These are phyloP conservation scores for Bimuria novae-zelandiae DNA, from an alignment of 2,329 filamentous ascomycete species.

Conservation along the genomic window DNA sequence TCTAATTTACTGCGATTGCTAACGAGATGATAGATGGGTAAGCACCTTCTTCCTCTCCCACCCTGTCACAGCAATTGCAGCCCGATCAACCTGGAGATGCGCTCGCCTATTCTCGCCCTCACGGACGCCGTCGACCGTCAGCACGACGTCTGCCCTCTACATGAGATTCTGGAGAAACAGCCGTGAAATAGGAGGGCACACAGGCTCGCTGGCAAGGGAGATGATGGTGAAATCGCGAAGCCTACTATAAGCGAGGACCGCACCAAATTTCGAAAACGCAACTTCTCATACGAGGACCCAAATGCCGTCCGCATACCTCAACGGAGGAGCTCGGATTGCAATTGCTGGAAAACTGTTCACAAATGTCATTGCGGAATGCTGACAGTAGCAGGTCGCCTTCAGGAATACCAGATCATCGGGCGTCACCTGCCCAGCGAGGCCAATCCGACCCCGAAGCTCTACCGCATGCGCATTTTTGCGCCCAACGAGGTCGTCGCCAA, in stretches of 20 bases:
- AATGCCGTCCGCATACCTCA: background rate
- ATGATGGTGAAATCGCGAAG: background rate
- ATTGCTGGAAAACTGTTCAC: constrained; percentile 30
- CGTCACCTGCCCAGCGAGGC: constrained; percentile 97
- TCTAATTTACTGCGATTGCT: constrained; percentile 18
- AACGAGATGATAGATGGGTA: constrained; percentile 63
- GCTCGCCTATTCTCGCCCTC: background rate
- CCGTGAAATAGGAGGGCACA: background rate
- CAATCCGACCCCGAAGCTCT: constrained; percentile 97
- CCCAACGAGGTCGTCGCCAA: constrained; percentile 98
- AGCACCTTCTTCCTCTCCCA: constrained; percentile 48
- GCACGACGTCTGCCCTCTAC: background rate
- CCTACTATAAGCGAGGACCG: background rate
- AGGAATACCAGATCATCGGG: constrained; percentile 99
- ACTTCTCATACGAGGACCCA: no score
- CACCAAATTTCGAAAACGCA: background rate
- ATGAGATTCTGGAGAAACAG: background rate
- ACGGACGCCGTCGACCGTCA: background rate
- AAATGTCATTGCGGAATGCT: constrained; percentile 22
- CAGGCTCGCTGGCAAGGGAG: background rate
- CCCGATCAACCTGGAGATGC: constrained; percentile 11
- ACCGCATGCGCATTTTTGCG: constrained; percentile 99
- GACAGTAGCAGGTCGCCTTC: constrained; percentile 83
- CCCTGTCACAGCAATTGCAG: constrained; percentile 41
- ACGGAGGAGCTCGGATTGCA: constrained; percentile 22